Evolutionary conservation across 768 basidiomycete species (phyloP), one percentile per base, ranked within the genome.

Genomic region (Lenzites betulinus): DNA sequence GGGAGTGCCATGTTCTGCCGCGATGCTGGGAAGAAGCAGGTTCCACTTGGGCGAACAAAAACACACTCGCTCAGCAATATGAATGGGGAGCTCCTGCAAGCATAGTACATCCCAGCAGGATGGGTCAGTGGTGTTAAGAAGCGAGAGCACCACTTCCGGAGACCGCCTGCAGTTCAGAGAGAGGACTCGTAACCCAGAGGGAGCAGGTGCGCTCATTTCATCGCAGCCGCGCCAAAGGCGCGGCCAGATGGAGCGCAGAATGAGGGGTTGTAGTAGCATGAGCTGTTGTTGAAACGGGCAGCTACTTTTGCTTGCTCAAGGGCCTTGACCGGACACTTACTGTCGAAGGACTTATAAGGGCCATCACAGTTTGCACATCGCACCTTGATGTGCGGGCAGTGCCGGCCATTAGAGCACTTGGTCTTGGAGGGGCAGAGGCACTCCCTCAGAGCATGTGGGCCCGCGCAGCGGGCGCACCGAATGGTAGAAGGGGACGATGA

Each of bases 301-400:
- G 22, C 18, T 3, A 33, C 8, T 28, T 26, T 20, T 3, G 23
- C 11, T 42, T 54, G 53, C 2, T 26, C 53, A 11, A 18, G 26
- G 8, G 42, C 28, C 15, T 54, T 54, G 28, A 54, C 53, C 2
- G 28, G 53, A 42, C 53, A 54, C 7, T 11, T 1, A 28, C 53
- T 20, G 7, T 15, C 53, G 2, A 53, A 12, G n/a, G 53, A 54
- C 42, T 54, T 54, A 22, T 54, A 42, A 9, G 53, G 18, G 6
- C 53, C 43, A 12, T n/a, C 43, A 23, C 53, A 54, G 53, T 54
- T 54, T 1, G 53, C 30, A n/a, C 53, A 54, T 13, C 30, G 15
- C 7, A 20, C 18, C 42, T 44, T 54, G 30, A 54, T 54, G n/a
- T 54, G 53, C 6, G 53, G 44, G 53, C 53, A 54, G 43, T 44